phyloP scores from a whole-genome alignment of 1,284 basidiomycete species.

The Cryptococcus jaspeensis region DNA sequence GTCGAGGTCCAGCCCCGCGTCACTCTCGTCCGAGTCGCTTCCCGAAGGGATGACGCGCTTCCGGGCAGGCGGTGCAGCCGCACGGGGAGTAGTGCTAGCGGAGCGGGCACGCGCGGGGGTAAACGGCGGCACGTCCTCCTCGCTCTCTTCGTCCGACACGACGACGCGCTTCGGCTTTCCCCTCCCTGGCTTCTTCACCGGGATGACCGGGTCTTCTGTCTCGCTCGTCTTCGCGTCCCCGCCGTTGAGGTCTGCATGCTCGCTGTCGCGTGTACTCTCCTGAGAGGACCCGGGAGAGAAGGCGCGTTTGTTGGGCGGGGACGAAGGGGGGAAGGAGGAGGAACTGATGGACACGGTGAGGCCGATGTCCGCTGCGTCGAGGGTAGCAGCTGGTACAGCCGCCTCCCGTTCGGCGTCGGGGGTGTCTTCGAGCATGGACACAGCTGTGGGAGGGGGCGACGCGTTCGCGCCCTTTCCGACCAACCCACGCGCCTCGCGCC shows the following conservation, averaged over 20 bases:
- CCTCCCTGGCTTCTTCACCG: constrained; percentile 18
- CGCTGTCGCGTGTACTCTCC: neutral
- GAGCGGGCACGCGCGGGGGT: constrained; percentile 9
- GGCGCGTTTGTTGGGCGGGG: neutral
- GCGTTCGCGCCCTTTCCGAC: neutral
- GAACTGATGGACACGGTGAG: constrained; percentile 17
- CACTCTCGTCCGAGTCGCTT: neutral
- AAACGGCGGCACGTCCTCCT: constrained; percentile 7
- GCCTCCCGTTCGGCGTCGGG: too few relatives aligned
- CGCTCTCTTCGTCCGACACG: constrained; percentile 20
- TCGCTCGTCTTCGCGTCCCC: constrained; percentile 2
- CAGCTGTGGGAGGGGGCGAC: too few relatives aligned
- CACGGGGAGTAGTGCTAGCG: neutral
- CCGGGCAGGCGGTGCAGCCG: constrained; percentile 2
- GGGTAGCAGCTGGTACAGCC: too few relatives aligned
- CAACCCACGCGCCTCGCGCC: constrained; percentile 19
- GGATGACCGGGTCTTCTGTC: constrained; percentile 16
- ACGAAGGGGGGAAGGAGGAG: constrained; percentile 11
- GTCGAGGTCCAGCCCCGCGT: neutral
- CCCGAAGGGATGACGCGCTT: constrained; percentile 1
- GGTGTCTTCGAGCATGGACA: too few relatives aligned
- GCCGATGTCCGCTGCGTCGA: neutral
- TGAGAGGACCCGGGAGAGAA: neutral
- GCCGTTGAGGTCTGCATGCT: neutral
- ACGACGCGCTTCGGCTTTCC: constrained; percentile 10